Percentiles rank a stretch among this genome's conserved stretches.
These are phyloP conservation scores for Colletotrichum sp. DNA, from an alignment of 2,329 filamentous ascomycete genomes.

Conservation along the genomic window DNA sequence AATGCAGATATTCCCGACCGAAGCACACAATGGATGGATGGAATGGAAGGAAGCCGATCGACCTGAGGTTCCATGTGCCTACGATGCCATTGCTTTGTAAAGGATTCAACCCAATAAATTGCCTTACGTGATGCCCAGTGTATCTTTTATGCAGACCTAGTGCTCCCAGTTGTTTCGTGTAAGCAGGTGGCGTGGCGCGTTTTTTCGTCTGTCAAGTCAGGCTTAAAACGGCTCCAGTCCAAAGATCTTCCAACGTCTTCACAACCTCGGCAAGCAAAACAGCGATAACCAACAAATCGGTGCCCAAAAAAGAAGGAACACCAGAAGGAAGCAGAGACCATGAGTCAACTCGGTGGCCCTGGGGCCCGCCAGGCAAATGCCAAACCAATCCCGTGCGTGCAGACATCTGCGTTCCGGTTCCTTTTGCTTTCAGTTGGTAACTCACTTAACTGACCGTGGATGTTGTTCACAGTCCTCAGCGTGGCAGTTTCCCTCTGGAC, in stretches of 20 bases:
- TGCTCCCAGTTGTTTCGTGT: background rate
- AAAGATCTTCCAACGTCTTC: background rate
- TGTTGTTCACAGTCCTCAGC: slow-evolving; percentile 69
- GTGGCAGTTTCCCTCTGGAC: slow-evolving; percentile 95
- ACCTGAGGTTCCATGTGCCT: background rate
- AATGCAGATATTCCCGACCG: background rate
- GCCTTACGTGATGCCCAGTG: background rate
- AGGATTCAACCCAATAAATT: background rate
- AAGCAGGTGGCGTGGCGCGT: background rate
- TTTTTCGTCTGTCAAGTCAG: background rate
- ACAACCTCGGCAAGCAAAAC: background rate
- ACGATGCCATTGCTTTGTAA: background rate
- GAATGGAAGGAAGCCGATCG: background rate
- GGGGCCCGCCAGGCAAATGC: slow-evolving; percentile 67
- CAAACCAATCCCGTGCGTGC: slow-evolving; percentile 73
- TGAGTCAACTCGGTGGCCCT: slow-evolving; percentile 74
- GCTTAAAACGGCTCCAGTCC: background rate
- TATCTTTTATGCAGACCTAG: background rate
- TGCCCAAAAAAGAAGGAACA: background rate
- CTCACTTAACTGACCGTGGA: background rate
- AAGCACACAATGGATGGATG: background rate
- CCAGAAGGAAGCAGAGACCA: slow-evolving; percentile 27
- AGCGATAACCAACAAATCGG: background rate
- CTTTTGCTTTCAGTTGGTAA: background rate
- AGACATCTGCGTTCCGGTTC: background rate